These are phyloP conservation scores for Calvatia gigantea DNA, from an alignment of 768 basidiomycete species.

Conservation along the genomic window DNA sequence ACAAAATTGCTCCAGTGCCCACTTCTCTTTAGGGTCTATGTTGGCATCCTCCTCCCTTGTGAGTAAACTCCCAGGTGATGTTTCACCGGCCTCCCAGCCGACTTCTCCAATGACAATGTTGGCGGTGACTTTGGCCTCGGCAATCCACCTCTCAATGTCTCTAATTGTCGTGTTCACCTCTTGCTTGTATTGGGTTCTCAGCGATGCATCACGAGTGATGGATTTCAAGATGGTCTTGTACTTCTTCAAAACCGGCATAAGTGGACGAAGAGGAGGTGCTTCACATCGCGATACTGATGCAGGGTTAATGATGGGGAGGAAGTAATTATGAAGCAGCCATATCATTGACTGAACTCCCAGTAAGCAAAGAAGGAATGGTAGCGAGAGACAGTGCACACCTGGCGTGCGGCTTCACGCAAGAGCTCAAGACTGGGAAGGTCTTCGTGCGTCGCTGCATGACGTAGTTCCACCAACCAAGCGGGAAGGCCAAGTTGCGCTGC, in stretches of 20 bases:
- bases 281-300: constrained; percentile 30
- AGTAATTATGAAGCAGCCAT: constrained; percentile 86
- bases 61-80: constrained; percentile 17
- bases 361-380: neutral
- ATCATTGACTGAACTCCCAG: constrained; percentile 55
- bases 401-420: constrained; percentile 70
- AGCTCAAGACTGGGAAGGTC: constrained; percentile 84
- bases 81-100: constrained; percentile 39
- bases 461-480: constrained; percentile 83
- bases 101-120: constrained; percentile 43
- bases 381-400: constrained; percentile 38
- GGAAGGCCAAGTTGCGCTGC: constrained; percentile 86
- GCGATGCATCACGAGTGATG: constrained; percentile 60
- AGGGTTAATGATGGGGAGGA: constrained; percentile 69
- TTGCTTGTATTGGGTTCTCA: constrained; percentile 45
- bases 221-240: constrained; percentile 72
- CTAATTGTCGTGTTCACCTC: constrained; percentile 49
- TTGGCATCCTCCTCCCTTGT: constrained; percentile 7
- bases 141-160: constrained; percentile 75
- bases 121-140: constrained; percentile 66
- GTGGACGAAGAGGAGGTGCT: constrained; percentile 42
- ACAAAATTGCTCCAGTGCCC: constrained; percentile 67
- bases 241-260: constrained; percentile 64
- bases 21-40: constrained; percentile 53
- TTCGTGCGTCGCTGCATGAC: constrained; percentile 96